A percentile compares a stretch with the other conserved stretches of the same genome.
phyloP scores from a whole-genome alignment of 208 protist genomes.

The Borovskyia barvae region DNA sequence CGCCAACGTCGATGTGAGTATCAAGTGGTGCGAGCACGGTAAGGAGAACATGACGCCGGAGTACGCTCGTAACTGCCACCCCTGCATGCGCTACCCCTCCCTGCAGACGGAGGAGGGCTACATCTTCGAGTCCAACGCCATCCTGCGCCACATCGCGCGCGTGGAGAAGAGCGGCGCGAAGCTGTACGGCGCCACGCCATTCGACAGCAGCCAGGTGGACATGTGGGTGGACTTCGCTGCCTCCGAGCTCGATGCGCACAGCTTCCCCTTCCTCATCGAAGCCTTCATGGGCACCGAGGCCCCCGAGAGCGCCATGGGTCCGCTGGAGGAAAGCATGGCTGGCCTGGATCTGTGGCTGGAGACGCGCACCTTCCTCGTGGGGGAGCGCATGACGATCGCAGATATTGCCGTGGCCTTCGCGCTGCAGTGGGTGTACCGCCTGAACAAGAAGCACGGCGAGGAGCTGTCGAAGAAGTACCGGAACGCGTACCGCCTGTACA shows the following conservation, averaged over 20 bases:
- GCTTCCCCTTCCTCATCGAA: slow-evolving; percentile 29
- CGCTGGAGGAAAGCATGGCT: slow-evolving; percentile 41
- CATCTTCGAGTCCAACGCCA: slow-evolving; percentile 89
- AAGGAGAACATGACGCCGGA: slow-evolving; percentile 64
- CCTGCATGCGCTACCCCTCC: slow-evolving; percentile 60
- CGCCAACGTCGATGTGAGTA: slow-evolving; percentile 52
- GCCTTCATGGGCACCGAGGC: slow-evolving; percentile 23
- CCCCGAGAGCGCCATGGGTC: slow-evolving; percentile 21
- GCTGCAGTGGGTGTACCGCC: slow-evolving; percentile 57
- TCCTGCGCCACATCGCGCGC: slow-evolving; percentile 77
- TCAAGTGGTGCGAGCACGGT: slow-evolving; percentile 40
- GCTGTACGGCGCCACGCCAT: slow-evolving; percentile 73
- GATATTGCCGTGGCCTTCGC: slow-evolving; percentile 72
- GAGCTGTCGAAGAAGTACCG: slow-evolving; percentile 63
- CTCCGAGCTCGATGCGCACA: slow-evolving; percentile 53
- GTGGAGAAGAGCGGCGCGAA: slow-evolving; percentile 47
- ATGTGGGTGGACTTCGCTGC: slow-evolving; percentile 86
- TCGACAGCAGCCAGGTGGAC: slow-evolving; percentile 78
- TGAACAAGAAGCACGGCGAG: slow-evolving; percentile 35
- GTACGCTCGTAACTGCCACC: slow-evolving; percentile 66
- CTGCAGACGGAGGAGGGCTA: slow-evolving; percentile 79
- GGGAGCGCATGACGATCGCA: slow-evolving; percentile 78
- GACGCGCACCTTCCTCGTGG: slow-evolving; percentile 83
- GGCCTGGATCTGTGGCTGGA: slow-evolving; percentile 75
- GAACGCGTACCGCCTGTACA: slow-evolving; percentile 64